Percentiles rank a stretch among this genome's conserved stretches.
These are phyloP conservation scores for Podila minutissima DNA, from an alignment of 192 early-diverging fungal species.

Conservation along the genomic window DNA sequence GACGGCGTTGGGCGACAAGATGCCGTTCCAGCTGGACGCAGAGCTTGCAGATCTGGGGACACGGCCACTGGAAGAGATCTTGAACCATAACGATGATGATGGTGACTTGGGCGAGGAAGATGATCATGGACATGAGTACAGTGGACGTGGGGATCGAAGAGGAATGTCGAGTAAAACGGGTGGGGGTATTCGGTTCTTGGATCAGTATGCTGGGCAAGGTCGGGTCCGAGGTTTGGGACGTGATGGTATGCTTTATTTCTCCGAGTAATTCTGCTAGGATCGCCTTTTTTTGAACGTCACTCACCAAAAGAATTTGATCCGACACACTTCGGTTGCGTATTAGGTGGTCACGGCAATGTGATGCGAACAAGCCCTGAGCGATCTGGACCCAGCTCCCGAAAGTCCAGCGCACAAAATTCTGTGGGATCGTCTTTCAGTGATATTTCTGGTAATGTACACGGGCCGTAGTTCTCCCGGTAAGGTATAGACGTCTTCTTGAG, in stretches of 20 bases:
- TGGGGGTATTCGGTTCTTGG: conserved; percentile 29
- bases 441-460: conserved; percentile 42
- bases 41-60: conserved; percentile 39
- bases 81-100: conserved; percentile 19
- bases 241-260: conserved; percentile 11
- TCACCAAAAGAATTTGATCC: too few relatives aligned
- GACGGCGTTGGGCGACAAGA: conserved; percentile 29
- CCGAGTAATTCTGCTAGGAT: too few relatives aligned
- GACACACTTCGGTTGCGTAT: too few relatives aligned
- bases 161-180: not conserved
- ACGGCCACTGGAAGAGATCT: conserved; percentile 25
- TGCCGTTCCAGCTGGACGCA: conserved; percentile 45
- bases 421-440: conserved; percentile 60
- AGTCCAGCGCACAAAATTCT: conserved; percentile 53
- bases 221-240: conserved; percentile 18
- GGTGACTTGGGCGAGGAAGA: conserved; percentile 20
- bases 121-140: conserved; percentile 1
- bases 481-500: not conserved
- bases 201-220: not conserved
- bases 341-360: not conserved
- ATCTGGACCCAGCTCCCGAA: conserved; percentile 25
- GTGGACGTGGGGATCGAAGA: not conserved
- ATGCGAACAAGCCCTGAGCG: conserved; percentile 29
- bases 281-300: too few relatives aligned
- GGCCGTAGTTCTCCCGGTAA: not conserved